phyloP scores from a whole-genome alignment of 352 stramenopile species.

The Phytophthora multivora region DNA sequence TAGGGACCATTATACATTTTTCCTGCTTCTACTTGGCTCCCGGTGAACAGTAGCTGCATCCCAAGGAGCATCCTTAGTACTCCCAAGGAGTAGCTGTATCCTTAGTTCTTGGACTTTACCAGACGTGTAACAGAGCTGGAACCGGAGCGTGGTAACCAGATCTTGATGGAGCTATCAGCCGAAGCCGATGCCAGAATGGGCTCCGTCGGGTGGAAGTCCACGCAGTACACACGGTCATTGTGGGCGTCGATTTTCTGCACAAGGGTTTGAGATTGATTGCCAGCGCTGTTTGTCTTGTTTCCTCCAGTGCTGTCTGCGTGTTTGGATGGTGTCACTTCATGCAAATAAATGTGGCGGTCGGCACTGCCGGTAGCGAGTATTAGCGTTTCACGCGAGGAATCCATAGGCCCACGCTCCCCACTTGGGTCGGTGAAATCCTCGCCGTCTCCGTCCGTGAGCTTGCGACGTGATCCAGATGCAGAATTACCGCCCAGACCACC shows the following conservation, averaged over 20 bases:
- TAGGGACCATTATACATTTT: constrained; percentile 28
- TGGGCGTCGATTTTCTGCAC: constrained; percentile 88
- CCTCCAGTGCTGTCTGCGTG: constrained; percentile 33
- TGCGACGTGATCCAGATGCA: constrained; percentile 51
- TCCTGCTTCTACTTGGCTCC: constrained; percentile 18
- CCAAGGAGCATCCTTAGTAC: too few relatives aligned
- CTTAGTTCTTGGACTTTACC: constrained; percentile 65
- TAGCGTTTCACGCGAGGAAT: constrained; percentile 64
- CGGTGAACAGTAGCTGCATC: too few relatives aligned
- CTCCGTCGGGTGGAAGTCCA: constrained; percentile 87
- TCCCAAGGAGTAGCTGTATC: too few relatives aligned
- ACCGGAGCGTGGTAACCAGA: constrained; percentile 77
- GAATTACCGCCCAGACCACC: constrained; percentile 24
- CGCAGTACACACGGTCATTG: constrained; percentile 89
- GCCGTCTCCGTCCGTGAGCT: constrained; percentile 79
- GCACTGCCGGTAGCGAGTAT: constrained; percentile 86
- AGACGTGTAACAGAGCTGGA: constrained; percentile 49
- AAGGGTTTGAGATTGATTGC: constrained; percentile 58
- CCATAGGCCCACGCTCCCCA: constrained; percentile 41
- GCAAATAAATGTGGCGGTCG: constrained; percentile 89
- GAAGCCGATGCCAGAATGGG: constrained; percentile 87
- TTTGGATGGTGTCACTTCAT: constrained; percentile 76
- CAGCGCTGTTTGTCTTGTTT: constrained; percentile 19
- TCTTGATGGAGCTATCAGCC: constrained; percentile 86
- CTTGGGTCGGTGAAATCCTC: constrained; percentile 69